Evolutionary conservation across 1,284 basidiomycete species (phyloP).

Genomic region (Tylopilus sp.): DNA sequence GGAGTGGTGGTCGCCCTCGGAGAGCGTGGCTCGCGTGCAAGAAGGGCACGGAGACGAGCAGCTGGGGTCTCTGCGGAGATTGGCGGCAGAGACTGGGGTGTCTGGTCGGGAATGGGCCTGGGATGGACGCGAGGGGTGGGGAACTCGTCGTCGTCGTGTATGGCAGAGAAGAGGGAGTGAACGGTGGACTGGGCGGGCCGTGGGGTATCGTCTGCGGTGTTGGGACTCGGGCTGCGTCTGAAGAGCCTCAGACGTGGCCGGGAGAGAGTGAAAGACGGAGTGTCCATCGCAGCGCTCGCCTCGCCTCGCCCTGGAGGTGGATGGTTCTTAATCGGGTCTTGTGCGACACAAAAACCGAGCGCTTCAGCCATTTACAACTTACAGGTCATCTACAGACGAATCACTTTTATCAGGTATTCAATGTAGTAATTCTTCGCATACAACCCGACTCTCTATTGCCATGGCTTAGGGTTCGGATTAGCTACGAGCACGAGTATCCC

Average conservation of each 20-base stretch:
- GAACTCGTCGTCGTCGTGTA: conserved; percentile 40
- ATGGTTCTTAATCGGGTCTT: not conserved
- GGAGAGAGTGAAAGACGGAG: conserved; percentile 14
- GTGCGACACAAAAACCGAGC: too few species aligned
- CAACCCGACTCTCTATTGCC: conserved; percentile 19
- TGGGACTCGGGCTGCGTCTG: conserved; percentile 35
- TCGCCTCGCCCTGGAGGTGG: not conserved
- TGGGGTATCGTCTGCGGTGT: conserved; percentile 26
- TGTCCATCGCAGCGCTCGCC: conserved; percentile 17
- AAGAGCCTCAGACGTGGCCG: conserved; percentile 46
- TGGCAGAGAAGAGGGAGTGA: not conserved
- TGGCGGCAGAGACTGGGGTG: conserved; percentile 16
- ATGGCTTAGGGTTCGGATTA: conserved; percentile 36
- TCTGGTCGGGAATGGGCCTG: conserved; percentile 19
- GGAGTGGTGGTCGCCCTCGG: conserved; percentile 28
- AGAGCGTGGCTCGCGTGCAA: conserved; percentile 42
- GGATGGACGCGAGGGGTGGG: conserved; percentile 47
- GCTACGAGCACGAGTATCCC: conserved; percentile 34
- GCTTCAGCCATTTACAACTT: too few species aligned
- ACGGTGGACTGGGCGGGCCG: conserved; percentile 10
- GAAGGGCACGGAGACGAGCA: conserved; percentile 53
- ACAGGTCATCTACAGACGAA: conserved; percentile 28
- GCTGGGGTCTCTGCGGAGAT: conserved; percentile 43
- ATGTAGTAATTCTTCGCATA: not conserved
- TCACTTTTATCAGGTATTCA: conserved; percentile 35